Conservation (phyloP, 2,329 filamentous ascomycete genomes). For the Hypoxylon sp. region DNA sequence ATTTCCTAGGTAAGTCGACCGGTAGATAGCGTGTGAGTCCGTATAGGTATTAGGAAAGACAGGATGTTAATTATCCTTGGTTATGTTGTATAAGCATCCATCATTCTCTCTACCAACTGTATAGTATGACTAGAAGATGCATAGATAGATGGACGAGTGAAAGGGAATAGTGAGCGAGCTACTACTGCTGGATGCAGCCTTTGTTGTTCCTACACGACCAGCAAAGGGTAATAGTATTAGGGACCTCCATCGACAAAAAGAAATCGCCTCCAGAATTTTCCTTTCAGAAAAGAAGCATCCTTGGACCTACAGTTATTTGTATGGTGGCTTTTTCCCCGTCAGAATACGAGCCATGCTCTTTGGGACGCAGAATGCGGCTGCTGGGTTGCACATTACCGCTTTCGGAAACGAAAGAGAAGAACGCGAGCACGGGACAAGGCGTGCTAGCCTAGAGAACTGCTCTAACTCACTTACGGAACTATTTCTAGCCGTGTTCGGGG, state of each 20-base stretch:
- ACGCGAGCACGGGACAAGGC: slow-evolving; percentile 35
- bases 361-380: slow-evolving; percentile 44
- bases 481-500: slow-evolving; percentile 49
- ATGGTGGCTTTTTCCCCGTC: slow-evolving; percentile 42
- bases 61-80: slow-evolving; percentile 11
- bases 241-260: slow-evolving; percentile 46
- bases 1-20: slow-evolving; percentile 12
- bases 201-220: slow-evolving; percentile 48
- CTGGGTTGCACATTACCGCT: slow-evolving; percentile 49
- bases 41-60: slow-evolving; percentile 18
- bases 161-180: slow-evolving; percentile 27
- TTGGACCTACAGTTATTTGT: slow-evolving; percentile 53
- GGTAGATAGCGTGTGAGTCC: slow-evolving; percentile 17
- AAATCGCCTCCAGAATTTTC: slow-evolving; percentile 39
- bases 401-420: slow-evolving; percentile 50
- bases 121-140: slow-evolving; percentile 30
- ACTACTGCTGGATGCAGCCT: slow-evolving; percentile 45
- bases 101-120: slow-evolving; percentile 27
- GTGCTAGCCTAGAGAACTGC: slow-evolving; percentile 37
- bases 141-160: slow-evolving; percentile 32
- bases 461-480: slow-evolving; percentile 45
- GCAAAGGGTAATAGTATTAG: slow-evolving; percentile 20
- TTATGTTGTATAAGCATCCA: slow-evolving; percentile 29
- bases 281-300: slow-evolving; percentile 48
- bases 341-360: slow-evolving; percentile 42